phyloP scores from a whole-genome alignment of 768 basidiomycete species.

The Amanita inopinata region DNA sequence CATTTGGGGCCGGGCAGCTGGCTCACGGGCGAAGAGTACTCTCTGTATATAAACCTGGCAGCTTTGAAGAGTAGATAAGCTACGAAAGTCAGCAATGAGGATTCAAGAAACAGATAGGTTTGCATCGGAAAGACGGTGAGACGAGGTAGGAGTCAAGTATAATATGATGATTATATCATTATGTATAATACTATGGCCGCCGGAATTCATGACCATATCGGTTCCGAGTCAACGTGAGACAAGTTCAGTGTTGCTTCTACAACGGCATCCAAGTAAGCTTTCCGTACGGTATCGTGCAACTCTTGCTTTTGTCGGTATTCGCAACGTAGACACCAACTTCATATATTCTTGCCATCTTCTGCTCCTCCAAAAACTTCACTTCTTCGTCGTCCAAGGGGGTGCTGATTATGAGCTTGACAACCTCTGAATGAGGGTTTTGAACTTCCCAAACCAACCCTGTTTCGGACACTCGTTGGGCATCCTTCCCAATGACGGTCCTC shows the following conservation, averaged over 20 bases:
- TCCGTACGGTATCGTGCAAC: conserved; percentile 36
- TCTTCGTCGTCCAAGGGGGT: conserved; percentile 21
- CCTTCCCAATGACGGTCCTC: conserved; percentile 36
- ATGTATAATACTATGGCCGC: too few species aligned
- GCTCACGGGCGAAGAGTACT: conserved; percentile 33
- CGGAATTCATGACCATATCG: too few species aligned
- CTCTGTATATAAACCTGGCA: conserved; percentile 18
- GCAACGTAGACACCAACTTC: conserved; percentile 44
- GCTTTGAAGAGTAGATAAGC: conserved; percentile 24
- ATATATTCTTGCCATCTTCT: conserved; percentile 29
- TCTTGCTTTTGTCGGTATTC: conserved; percentile 20
- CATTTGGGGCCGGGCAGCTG: conserved; percentile 41
- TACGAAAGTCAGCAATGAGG: conserved; percentile 10
- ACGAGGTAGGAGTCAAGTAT: neutral
- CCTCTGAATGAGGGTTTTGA: conserved; percentile 21
- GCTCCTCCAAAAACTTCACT: conserved; percentile 18
- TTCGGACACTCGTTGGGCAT: conserved; percentile 19
- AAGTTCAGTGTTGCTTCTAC: too few species aligned
- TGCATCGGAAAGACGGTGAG: neutral
- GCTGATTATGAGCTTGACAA: conserved; percentile 1
- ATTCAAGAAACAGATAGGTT: neutral
- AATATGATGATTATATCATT: too few species aligned
- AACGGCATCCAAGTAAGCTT: conserved; percentile 32
- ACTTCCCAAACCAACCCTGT: conserved; percentile 32
- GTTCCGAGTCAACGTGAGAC: too few species aligned